These are phyloP conservation scores for Coriaria nepalensis DNA, from an alignment of 306 rosid genomes.

Conservation along the genomic window DNA sequence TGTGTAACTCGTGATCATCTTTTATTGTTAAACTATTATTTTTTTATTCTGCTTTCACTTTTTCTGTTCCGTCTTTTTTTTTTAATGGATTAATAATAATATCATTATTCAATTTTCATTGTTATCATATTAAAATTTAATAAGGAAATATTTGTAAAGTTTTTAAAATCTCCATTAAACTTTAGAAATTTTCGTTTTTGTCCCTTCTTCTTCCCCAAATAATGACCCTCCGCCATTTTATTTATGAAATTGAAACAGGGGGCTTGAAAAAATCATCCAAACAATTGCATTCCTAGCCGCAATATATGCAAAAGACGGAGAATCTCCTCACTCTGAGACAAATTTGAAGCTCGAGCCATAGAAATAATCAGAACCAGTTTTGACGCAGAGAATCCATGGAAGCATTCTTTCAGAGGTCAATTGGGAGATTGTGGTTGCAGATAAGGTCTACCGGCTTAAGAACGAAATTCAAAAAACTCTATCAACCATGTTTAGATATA, in stretches of 20 bases:
- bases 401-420: conserved; percentile 40
- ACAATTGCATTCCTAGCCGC: conserved; percentile 92
- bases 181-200: too few relatives aligned
- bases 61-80: too few relatives aligned
- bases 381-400: conserved; percentile 76
- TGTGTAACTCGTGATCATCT: too few relatives aligned
- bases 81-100: too few relatives aligned
- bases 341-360: conserved; percentile 36
- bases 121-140: too few relatives aligned
- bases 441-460: conserved; percentile 88
- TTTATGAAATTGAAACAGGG: conserved; percentile 48
- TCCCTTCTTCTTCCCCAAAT: too few relatives aligned
- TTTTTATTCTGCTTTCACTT: too few relatives aligned
- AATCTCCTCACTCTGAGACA: conserved; percentile 24
- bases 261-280: conserved; percentile 90
- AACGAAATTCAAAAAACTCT: conserved; percentile 84
- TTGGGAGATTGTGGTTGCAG: conserved; percentile 67
- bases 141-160: too few relatives aligned
- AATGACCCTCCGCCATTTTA: too few relatives aligned
- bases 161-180: too few relatives aligned
- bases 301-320: conserved; percentile 57
- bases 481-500: conserved; percentile 57
- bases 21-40: too few relatives aligned
- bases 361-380: conserved; percentile 87
- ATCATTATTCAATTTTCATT: too few relatives aligned